Percentiles rank a stretch among this genome's conserved stretches.
phyloP scores from a whole-genome alignment of 192 early-diverging fungal species.

The Coemansia sp. region DNA sequence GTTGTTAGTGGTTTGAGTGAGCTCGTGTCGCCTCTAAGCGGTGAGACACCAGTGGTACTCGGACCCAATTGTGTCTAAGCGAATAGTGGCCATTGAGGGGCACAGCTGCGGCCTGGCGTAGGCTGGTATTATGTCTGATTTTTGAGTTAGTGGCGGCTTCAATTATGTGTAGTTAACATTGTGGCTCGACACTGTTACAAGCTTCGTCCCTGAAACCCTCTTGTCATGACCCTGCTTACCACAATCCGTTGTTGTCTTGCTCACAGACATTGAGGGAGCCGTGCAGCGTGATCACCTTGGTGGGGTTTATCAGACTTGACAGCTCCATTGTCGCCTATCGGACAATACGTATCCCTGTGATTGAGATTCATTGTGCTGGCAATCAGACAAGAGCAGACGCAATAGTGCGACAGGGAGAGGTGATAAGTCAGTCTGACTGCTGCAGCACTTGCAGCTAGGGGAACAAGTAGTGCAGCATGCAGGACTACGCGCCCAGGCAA shows the following conservation, averaged over 20 bases:
- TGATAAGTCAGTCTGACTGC: not conserved
- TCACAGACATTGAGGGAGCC: not conserved
- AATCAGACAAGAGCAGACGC: not conserved
- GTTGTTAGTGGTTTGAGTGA: no score
- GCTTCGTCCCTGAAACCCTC: no score
- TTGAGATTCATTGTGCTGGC: not conserved
- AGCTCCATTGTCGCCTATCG: not conserved
- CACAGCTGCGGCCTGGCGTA: no score
- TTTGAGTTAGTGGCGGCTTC: not conserved
- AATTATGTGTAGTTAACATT: no score
- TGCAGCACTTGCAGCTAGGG: not conserved
- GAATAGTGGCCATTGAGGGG: not conserved
- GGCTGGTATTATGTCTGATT: no score
- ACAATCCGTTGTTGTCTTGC: not conserved
- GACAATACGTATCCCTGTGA: not conserved
- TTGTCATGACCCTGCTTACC: not conserved
- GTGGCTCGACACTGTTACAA: no score
- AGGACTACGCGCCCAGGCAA: no score
- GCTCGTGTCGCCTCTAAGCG: no score
- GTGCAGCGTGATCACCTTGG: not conserved
- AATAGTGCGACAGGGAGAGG: slow-evolving; percentile 3
- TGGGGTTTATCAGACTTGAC: not conserved
- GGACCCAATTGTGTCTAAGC: not conserved
- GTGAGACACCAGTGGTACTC: not conserved
- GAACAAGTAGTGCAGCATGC: no score